A percentile compares a stretch with the other conserved stretches of the same genome.
phyloP scores from a whole-genome alignment of 2,329 filamentous ascomycete genomes.

The Dissoconium aciculare region DNA sequence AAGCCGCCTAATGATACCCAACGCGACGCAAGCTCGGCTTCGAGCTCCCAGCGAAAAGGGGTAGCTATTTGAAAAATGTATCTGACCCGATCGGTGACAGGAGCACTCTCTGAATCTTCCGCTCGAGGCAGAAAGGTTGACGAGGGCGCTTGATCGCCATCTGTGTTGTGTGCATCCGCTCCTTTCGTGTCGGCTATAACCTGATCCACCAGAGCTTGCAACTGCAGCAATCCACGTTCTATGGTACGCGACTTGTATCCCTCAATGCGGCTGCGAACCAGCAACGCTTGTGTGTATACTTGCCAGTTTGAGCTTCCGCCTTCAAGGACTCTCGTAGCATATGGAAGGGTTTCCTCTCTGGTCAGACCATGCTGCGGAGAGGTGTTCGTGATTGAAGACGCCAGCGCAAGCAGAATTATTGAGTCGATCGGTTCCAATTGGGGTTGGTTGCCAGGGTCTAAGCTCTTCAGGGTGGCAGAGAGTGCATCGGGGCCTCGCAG shows the following conservation, averaged over 20 bases:
- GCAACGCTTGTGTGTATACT: slow-evolving; percentile 82
- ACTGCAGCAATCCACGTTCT: slow-evolving; percentile 76
- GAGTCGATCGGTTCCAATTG: slow-evolving; percentile 72
- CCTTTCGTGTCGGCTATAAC: slow-evolving; percentile 65
- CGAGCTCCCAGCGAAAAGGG: slow-evolving; percentile 82
- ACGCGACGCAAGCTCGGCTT: slow-evolving; percentile 81
- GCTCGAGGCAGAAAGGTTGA: slow-evolving; percentile 63
- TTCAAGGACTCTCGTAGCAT: slow-evolving; percentile 71
- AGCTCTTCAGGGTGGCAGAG: slow-evolving; percentile 43
- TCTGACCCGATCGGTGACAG: slow-evolving; percentile 57
- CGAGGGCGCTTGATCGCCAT: slow-evolving; percentile 37
- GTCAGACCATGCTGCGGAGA: slow-evolving; percentile 74
- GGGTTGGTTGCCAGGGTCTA: slow-evolving; percentile 70
- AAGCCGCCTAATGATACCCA: slow-evolving; percentile 84
- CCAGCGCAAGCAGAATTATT: slow-evolving; percentile 62
- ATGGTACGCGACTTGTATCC: slow-evolving; percentile 73
- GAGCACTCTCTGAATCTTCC: slow-evolving; percentile 62
- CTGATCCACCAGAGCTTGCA: slow-evolving; percentile 91
- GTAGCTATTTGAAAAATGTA: slow-evolving; percentile 76
- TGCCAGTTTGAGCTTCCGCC: slow-evolving; percentile 95
- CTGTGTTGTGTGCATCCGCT: slow-evolving; percentile 11
- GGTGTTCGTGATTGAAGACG: slow-evolving; percentile 81
- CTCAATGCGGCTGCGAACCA: slow-evolving; percentile 82
- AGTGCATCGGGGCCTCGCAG: slow-evolving; percentile 37
- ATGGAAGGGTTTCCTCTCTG: slow-evolving; percentile 84